Percentiles rank a stretch among this genome's conserved stretches.
These are phyloP conservation scores for Talaromyces sp. DNA, from an alignment of 2,329 filamentous ascomycete genomes.

Conservation along the genomic window DNA sequence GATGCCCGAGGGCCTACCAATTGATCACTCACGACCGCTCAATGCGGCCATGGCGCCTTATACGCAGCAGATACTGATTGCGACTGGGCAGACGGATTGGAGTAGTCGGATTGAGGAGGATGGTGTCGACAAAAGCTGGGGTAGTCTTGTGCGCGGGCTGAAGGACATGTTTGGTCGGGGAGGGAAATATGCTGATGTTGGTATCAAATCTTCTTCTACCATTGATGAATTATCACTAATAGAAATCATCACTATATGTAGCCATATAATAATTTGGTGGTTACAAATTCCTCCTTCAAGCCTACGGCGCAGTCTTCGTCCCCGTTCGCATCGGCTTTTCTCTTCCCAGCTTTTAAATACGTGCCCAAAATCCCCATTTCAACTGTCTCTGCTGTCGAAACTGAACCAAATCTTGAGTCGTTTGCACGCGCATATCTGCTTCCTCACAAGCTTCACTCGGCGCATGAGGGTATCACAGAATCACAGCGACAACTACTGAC, in stretches of 20 bases:
- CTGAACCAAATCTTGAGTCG: conserved; percentile 30
- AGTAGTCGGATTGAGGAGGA: conserved; percentile 79
- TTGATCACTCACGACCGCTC: conserved; percentile 65
- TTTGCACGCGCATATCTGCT: conserved; percentile 44
- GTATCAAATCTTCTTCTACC: conserved; percentile 13
- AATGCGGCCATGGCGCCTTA: conserved; percentile 75
- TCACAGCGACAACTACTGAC: conserved; percentile 26
- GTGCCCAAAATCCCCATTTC: conserved; percentile 62
- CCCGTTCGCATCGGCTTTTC: conserved; percentile 55
- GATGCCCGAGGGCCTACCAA: conserved; percentile 63
- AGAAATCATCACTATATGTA: conserved; percentile 34
- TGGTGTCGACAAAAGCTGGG: conserved; percentile 46
- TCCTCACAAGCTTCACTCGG: conserved; percentile 29
- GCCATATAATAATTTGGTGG: conserved; percentile 77
- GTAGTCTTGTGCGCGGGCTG: conserved; percentile 57
- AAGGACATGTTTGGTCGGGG: conserved; percentile 63
- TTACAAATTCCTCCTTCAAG: conserved; percentile 70
- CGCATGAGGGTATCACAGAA: conserved; percentile 29
- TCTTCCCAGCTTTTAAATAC: conserved; percentile 80
- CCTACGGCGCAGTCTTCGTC: conserved; percentile 39
- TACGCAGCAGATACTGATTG: conserved; percentile 75
- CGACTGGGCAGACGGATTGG: conserved; percentile 78
- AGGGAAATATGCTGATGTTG: conserved; percentile 60
- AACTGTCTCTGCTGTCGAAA: conserved; percentile 32
- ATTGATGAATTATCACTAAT: conserved; percentile 5